These are phyloP conservation scores for Neospermospora avenae DNA, from an alignment of 2,329 filamentous ascomycete genomes.

Conservation along the genomic window DNA sequence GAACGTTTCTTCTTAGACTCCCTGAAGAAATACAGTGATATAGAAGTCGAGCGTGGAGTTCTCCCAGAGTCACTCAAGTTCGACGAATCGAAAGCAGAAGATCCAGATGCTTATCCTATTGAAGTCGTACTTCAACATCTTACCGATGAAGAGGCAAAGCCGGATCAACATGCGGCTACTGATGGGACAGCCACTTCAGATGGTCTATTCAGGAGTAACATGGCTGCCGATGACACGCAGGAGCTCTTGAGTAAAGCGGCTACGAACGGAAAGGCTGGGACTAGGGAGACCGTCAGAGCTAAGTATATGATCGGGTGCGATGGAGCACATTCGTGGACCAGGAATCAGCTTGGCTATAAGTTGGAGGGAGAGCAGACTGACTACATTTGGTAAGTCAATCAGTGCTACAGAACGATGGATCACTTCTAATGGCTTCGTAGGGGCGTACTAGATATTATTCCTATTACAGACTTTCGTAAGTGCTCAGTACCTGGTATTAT, in stretches of 20 bases:
- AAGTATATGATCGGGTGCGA: slow-evolving; percentile 66
- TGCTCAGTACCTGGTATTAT: neutral
- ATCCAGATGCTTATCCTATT: slow-evolving; percentile 56
- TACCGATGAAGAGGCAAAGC: slow-evolving; percentile 54
- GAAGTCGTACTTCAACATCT: slow-evolving; percentile 56
- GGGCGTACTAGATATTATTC: slow-evolving; percentile 49
- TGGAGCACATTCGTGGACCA: slow-evolving; percentile 50
- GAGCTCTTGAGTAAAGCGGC: slow-evolving; percentile 41
- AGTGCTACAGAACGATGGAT: slow-evolving; percentile 16
- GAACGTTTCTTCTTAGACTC: slow-evolving; percentile 64
- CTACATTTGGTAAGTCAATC: slow-evolving; percentile 54
- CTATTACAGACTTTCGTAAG: slow-evolving; percentile 42
- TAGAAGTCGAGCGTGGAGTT: slow-evolving; percentile 57
- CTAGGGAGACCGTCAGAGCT: slow-evolving; percentile 52
- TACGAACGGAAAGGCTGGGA: slow-evolving; percentile 39
- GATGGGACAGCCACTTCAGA: slow-evolving; percentile 36
- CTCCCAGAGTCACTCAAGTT: slow-evolving; percentile 54
- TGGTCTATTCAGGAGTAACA: slow-evolving; percentile 58
- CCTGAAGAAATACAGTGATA: slow-evolving; percentile 52
- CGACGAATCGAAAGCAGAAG: slow-evolving; percentile 47
- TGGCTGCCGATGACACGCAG: slow-evolving; percentile 54
- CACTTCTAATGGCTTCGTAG: slow-evolving; percentile 9
- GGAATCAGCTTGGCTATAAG: slow-evolving; percentile 47
- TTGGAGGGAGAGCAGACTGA: slow-evolving; percentile 60
- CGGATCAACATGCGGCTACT: slow-evolving; percentile 40